Percentiles rank a stretch among this genome's conserved stretches.
These are phyloP conservation scores for Starmerella lactis-condensi DNA, from an alignment of 805 yeast species.

Conservation along the genomic window DNA sequence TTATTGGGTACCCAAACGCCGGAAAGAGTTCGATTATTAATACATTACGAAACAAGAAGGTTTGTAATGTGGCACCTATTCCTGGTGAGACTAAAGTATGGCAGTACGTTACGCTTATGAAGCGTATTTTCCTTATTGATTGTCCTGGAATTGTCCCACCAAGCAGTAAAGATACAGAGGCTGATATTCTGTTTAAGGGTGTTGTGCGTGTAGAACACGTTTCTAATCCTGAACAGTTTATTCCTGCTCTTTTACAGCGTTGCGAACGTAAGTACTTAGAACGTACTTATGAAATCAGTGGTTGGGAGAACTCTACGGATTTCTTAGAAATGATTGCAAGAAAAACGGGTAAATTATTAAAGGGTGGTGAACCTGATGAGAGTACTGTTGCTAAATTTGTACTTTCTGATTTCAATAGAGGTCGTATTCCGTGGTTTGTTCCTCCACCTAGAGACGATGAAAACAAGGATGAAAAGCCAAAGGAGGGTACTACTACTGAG, in stretches of 20 bases:
- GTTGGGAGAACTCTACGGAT: slow-evolving; percentile 61
- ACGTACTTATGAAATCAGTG: slow-evolving; percentile 84
- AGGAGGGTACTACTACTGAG: slow-evolving; percentile 1
- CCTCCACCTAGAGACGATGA: slow-evolving; percentile 70
- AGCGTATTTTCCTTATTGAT: slow-evolving; percentile 82
- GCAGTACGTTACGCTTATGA: slow-evolving; percentile 97
- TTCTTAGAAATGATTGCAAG: slow-evolving; percentile 81
- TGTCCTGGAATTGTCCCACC: slow-evolving; percentile 99
- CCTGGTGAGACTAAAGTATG: slow-evolving; percentile 99
- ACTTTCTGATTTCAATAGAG: slow-evolving; percentile 87
- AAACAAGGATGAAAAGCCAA: slow-evolving; percentile 27
- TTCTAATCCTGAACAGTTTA: slow-evolving; percentile 83
- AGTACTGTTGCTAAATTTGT: slow-evolving; percentile 78
- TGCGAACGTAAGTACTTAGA: slow-evolving; percentile 82
- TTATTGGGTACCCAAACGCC: slow-evolving; percentile 95
- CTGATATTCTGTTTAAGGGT: slow-evolving; percentile 86
- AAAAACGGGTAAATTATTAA: slow-evolving; percentile 77
- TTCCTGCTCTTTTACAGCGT: slow-evolving; percentile 65
- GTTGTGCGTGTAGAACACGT: slow-evolving; percentile 98
- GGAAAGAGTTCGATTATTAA: slow-evolving; percentile 93
- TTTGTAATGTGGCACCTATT: slow-evolving; percentile 91
- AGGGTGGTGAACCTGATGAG: slow-evolving; percentile 98
- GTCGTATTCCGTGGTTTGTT: slow-evolving; percentile 95
- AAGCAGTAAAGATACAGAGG: slow-evolving; percentile 66
- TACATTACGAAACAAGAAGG: slow-evolving; percentile 84